Percentiles rank a stretch among this genome's conserved stretches.
Conservation (phyloP, 768 basidiomycete genomes). For the Lactarius akahatsu region DNA sequence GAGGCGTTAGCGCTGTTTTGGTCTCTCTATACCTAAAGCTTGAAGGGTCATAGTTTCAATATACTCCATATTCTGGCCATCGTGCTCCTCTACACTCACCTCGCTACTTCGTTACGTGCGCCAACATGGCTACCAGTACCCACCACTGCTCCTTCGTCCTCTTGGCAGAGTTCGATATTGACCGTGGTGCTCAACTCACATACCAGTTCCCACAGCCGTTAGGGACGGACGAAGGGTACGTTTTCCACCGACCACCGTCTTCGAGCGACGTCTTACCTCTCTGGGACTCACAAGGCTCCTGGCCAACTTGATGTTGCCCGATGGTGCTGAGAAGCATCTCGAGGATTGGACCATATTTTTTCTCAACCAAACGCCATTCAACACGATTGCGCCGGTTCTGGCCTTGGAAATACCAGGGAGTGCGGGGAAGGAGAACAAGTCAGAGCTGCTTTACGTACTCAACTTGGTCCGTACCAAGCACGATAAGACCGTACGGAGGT, state of each 20-base stretch:
- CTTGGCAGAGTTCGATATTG: conserved; percentile 98
- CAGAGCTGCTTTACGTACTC: conserved; percentile 78
- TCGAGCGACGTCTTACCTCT: neutral
- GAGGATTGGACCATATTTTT: conserved; percentile 99
- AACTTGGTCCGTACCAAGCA: conserved; percentile 91
- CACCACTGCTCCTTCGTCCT: conserved; percentile 90
- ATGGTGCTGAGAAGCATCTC: conserved; percentile 91
- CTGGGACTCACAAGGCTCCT: conserved; percentile 58
- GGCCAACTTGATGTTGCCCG: conserved; percentile 97
- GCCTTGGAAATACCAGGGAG: conserved; percentile 57
- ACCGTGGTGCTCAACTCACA: conserved; percentile 87
- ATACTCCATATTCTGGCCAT: neutral
- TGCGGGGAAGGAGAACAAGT: conserved; percentile 33
- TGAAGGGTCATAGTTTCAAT: neutral
- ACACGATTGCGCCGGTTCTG: conserved; percentile 80
- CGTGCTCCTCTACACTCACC: neutral
- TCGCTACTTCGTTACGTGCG: neutral
- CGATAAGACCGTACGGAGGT: conserved; percentile 81
- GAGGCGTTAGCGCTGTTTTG: neutral
- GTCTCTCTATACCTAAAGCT: neutral
- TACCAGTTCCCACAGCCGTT: conserved; percentile 96
- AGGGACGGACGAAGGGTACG: conserved; percentile 92
- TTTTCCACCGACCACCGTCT: conserved; percentile 12
- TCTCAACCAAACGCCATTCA: conserved; percentile 89
- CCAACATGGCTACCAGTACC: conserved; percentile 55